Evolutionary conservation across 164 flowering plant species (phyloP), one percentile per base, ranked within the genome.

Genomic region (Magnolia sinica): DNA sequence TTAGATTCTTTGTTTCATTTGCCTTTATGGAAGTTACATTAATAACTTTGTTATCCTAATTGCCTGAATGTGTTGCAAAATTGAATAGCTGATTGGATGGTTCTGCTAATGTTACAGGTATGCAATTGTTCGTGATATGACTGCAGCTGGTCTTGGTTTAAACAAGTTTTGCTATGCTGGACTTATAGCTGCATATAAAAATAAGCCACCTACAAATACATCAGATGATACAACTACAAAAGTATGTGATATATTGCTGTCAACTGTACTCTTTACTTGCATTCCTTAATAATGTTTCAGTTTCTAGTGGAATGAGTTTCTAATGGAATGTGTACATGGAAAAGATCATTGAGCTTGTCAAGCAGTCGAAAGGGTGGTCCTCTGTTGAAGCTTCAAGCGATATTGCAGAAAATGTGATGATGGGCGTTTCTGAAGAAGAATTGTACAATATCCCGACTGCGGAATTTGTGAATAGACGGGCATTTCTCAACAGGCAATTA

Each of bases 81-180:
- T 72, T 71, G 74, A 50, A 70, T 67, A 49, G 27, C 65, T 10
- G 29, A 51, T 24, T 77, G 45, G 52, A 23, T 70, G 49, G 55
- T 59, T 59, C 50, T 65, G 18, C 71, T 23, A 19, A 64, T 83
- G 20, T 74, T 83, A 22, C 84, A 96, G 99, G 82, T 86, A 87
- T 81, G 92, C 97, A 29, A 94, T 94, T 87, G 95, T 94, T 23
- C 93, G 97, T 76, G 99, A 96, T 83, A 92, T 96, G 99, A 91
- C 96, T 85, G 93, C 97, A 5, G 99, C 97, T 85, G 98, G 99
- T 80, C 91, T 90, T 78, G 98, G 95, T 77, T 87, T 96, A 77
- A 91, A 96, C 87, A 90, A 91, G 85, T 96, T 91, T 80, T 94
- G 96, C 82, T 92, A 94, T 87, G 96, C 99, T 22, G 99, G 97